phyloP scores from a whole-genome alignment of 495 filamentous ascomycete genomes.

The Podospora tetraspora region DNA sequence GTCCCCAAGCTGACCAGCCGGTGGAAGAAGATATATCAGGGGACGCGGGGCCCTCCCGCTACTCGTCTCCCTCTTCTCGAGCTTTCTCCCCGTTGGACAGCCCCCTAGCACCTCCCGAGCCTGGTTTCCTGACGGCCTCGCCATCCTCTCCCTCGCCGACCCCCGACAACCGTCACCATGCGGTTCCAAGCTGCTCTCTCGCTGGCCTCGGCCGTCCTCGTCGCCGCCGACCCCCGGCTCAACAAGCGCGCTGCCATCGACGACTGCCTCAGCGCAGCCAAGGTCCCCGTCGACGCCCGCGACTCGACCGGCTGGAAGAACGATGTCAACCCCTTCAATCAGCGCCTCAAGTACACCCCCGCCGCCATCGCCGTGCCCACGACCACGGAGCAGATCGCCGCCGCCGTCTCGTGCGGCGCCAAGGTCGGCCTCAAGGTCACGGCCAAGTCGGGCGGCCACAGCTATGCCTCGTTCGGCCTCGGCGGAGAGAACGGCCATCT shows the following conservation, averaged over 20 bases:
- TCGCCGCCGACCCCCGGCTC: conserved; percentile 18
- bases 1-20: background rate
- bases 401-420: conserved; percentile 38
- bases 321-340: conserved; percentile 40
- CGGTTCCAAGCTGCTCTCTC: conserved; percentile 14
- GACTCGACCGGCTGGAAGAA: conserved; percentile 36
- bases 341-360: conserved; percentile 34
- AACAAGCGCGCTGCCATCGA: conserved; percentile 33
- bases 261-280: conserved; percentile 36
- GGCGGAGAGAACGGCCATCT: conserved; percentile 46
- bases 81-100: background rate
- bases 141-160: background rate
- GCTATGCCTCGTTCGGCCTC: conserved; percentile 43
- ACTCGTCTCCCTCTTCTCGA: background rate
- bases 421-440: conserved; percentile 40
- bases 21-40: background rate
- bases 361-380: conserved; percentile 40
- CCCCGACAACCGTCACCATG: conserved; percentile 10
- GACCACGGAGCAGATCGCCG: conserved; percentile 37
- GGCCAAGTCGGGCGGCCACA: conserved; percentile 44
- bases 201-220: conserved; percentile 14
- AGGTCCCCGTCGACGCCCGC: conserved; percentile 29
- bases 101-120: background rate
- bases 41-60: background rate
- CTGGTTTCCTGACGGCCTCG: background rate